phyloP scores from a whole-genome alignment of 257 asterid genomes.

The Fraxinus excelsior region DNA sequence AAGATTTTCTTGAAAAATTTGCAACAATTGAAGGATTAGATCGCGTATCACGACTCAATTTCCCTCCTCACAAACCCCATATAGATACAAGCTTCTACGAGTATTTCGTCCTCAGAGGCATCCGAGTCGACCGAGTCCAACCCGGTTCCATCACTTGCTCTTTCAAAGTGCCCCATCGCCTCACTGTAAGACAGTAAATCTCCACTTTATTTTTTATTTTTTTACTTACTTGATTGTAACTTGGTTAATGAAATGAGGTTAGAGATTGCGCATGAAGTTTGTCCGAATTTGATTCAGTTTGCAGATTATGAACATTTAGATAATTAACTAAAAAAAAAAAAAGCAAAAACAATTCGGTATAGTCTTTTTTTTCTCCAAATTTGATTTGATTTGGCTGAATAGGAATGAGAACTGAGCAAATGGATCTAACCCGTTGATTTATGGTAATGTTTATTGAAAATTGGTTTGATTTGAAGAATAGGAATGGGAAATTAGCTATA shows the following conservation, averaged over 20 bases:
- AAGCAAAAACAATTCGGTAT: not conserved
- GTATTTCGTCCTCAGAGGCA: slow-evolving; percentile 54
- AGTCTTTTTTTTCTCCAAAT: not conserved
- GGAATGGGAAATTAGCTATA: slow-evolving; percentile 36
- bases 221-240: not conserved
- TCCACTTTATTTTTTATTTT: not conserved
- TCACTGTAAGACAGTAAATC: slow-evolving; percentile 43
- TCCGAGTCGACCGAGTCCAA: slow-evolving; percentile 57
- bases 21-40: slow-evolving; percentile 39
- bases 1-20: slow-evolving; percentile 35
- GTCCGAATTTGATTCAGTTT: not conserved
- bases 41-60: slow-evolving; percentile 39
- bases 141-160: slow-evolving; percentile 61
- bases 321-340: not conserved
- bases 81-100: slow-evolving; percentile 66
- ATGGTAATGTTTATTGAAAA: not conserved
- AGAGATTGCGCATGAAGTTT: not conserved
- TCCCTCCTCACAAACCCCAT: slow-evolving; percentile 51
- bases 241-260: not conserved
- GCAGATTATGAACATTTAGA: not conserved
- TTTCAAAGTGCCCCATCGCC: slow-evolving; percentile 78
- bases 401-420: not conserved
- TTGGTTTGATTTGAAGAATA: slow-evolving; percentile 36
- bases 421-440: not conserved
- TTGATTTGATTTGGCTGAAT: not conserved